A percentile compares a stretch with the other conserved stretches of the same genome.
Evolutionary conservation across 768 basidiomycete genomes (phyloP).

Genomic region (Rhizopogon vinicolor): DNA sequence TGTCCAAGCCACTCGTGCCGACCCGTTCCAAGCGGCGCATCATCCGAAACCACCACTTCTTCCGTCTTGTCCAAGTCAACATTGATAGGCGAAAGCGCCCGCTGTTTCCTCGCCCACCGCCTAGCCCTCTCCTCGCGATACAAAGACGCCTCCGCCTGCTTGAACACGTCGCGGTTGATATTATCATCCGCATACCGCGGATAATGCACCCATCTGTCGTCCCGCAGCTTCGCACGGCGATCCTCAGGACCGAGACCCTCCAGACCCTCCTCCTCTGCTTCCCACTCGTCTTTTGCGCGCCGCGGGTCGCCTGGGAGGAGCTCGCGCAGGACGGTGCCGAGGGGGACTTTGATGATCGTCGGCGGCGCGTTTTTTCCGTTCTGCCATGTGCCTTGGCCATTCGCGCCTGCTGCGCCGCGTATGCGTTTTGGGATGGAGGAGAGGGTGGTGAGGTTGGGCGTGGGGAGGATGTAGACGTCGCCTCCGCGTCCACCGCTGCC

Average conservation of each 20-base stretch:
- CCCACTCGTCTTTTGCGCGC: constrained; percentile 64
- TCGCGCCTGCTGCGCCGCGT: constrained; percentile 57
- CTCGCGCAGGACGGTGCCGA: constrained; percentile 87
- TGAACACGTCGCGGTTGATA: constrained; percentile 57
- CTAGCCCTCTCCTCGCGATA: constrained; percentile 60
- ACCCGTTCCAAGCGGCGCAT: constrained; percentile 62
- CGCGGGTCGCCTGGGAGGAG: constrained; percentile 63
- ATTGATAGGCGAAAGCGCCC: constrained; percentile 39
- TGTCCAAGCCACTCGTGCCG: constrained; percentile 52
- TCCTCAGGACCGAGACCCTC: constrained; percentile 43
- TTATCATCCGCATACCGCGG: constrained; percentile 63
- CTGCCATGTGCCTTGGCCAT: constrained; percentile 84
- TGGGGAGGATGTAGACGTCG: constrained; percentile 80
- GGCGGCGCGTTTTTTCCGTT: constrained; percentile 77
- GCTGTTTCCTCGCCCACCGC: constrained; percentile 40
- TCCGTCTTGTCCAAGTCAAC: constrained; percentile 61
- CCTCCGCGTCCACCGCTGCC: constrained; percentile 91
- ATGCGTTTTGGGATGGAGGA: constrained; percentile 66
- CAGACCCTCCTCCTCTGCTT: constrained; percentile 61
- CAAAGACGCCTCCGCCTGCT: constrained; percentile 60
- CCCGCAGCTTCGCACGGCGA: constrained; percentile 55
- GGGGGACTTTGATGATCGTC: constrained; percentile 73
- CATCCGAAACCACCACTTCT: constrained; percentile 33
- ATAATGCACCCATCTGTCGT: constrained; percentile 76
- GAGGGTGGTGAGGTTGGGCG: constrained; percentile 73